Evolutionary conservation across 202 grass and related monocot genomes (phyloP).

Genomic region (Hordeum pubiflorum): DNA sequence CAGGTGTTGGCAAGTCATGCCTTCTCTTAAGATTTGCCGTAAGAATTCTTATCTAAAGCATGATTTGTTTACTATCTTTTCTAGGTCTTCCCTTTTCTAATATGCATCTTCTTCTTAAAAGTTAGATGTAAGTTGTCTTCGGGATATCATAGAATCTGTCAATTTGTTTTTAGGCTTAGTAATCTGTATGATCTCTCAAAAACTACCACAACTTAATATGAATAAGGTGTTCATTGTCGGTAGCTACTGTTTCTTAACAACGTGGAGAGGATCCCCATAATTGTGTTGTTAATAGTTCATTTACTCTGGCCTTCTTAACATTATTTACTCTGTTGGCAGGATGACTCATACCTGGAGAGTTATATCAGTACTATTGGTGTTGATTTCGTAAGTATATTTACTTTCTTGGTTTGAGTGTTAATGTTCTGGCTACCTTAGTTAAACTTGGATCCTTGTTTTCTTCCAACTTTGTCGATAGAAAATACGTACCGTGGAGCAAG

Average conservation of each 20-base stretch:
- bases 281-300: not conserved
- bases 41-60: constrained; percentile 12
- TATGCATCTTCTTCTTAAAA: not conserved
- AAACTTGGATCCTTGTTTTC: not conserved
- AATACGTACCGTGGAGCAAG: constrained; percentile 45
- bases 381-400: constrained; percentile 35
- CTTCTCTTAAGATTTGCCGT: constrained; percentile 70
- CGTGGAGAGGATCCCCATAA: not conserved
- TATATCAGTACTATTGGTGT: constrained; percentile 56
- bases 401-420: not conserved
- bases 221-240: not conserved
- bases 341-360: constrained; percentile 49
- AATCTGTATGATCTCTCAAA: not conserved
- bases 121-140: not conserved
- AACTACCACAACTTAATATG: not conserved
- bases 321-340: constrained; percentile 13
- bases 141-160: not conserved
- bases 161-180: not conserved
- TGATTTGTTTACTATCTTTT: not conserved
- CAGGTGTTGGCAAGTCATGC: constrained; percentile 64
- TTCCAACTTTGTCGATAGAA: constrained; percentile 22
- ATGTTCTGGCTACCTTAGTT: not conserved
- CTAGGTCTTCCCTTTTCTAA: not conserved
- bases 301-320: not conserved
- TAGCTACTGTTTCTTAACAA: not conserved